Base-by-base conservation (phyloP, 2,329 filamentous ascomycete species). In the Raffaelea deltoideospora region DNA sequence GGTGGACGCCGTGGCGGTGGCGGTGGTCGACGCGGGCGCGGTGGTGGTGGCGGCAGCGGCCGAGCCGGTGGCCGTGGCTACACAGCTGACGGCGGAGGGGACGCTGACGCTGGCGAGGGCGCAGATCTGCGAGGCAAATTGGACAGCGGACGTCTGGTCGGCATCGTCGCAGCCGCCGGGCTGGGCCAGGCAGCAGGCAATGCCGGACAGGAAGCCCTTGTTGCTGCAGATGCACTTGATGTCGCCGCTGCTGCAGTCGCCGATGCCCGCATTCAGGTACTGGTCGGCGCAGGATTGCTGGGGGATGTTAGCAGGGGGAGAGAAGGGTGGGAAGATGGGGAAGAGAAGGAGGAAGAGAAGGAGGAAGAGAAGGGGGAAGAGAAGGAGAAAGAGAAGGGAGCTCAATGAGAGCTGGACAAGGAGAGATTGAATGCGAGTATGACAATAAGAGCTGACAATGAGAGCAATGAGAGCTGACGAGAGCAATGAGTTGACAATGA, bases 171-270 rank as follows among this genome's bases (percentile, higher is more conserved):
- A 58, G 30, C 43, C 49, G 39, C 41, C 48, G 11, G 44, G 37
- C 32, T 40, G 23, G 19, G 42, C 41, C 14, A 58, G 47, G 40
- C 55, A 58, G 55, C 55, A 58, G 29, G 53, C 47, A 39, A 64
- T 57, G 50, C 51, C 54, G 39, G 50, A 49, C 45, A 61, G 46
- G 51, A 63, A 64, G 41, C 49, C 38, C 39, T 49, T 45, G 45
- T 62, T 53, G 15, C 41, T 44, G 58, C 61, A 64, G 48, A 64
- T 61, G 50, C 61, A 64, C 38, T 47, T 45, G 31, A 45, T 39
- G 38, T 61, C 53, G n/a, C n/a, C n/a, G 26, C 35, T 46, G 37
- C 53, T 50, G 44, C 55, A 58, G 50, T 50, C 46, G 45, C 48
- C 53, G 33, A 56, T 53, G 44, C 53, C 53, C 30, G 23, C 22